Evolutionary conservation across 208 protist genomes (phyloP), one percentile per base, ranked within the genome.

Genomic region (Trypanosoma boissoni): DNA sequence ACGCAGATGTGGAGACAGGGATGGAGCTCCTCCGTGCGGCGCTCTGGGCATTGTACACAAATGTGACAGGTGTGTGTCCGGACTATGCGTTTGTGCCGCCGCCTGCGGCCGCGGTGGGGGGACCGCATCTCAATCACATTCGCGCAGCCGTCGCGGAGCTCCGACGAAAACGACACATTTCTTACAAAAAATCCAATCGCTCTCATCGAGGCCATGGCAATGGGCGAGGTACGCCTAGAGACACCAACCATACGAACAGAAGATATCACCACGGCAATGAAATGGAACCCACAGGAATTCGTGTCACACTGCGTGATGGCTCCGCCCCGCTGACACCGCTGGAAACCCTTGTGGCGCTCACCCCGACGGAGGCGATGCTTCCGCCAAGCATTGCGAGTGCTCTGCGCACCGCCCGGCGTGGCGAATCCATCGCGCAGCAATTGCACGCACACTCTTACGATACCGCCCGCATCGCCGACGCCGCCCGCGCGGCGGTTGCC

Each of bases 321-420:
- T 72, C 67, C 32, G 26, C 53, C 29, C 86, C 87, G 4, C 87
- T 94, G 12, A 80, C 79, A 8, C 87, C 87, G 41, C 70, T 94
- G 28, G 83, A 88, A 66, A 80, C 80, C 28, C 88, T 83, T 61
- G 77, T 91, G 43, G 87, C 87, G 5, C 63, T 94, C 7, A 94
- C 91, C 83, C 87, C 87, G 7, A 88, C 80, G 9, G 78, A 87
- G 62, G 75, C 81, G 26, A 49, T 78, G 24, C 63, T 91, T 31
- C 87, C 87, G 1, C 39, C 51, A 39, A 74, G 76, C 29, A 68
- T 91, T 1, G 66, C 53, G 24, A 3, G 37, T 6, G 71, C 78
- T 24, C 60, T 91, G 37, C 77, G 74, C 26, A 58, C 74, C 36
- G 53, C 61, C 21, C 52, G 36, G 4, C 53, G 42, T 27, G 43